Conservation (phyloP, 2,329 filamentous ascomycete genomes). For the Ceratocystis albifundus region DNA sequence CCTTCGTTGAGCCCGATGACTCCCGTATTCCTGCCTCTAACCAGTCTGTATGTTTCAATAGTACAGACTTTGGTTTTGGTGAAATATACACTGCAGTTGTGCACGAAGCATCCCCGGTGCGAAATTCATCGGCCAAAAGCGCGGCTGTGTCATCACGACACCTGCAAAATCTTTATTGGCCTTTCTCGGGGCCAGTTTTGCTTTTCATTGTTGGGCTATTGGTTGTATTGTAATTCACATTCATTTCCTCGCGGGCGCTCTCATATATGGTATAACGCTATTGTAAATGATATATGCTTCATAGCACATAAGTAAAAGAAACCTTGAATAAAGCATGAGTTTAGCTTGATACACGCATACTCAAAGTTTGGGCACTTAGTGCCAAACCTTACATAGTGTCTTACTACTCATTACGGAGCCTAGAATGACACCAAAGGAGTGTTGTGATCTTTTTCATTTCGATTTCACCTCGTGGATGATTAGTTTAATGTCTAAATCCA, state of each 20-base stretch:
- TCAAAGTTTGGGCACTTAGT: not conserved
- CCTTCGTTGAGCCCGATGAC: constrained; percentile 45
- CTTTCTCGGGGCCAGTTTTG: not conserved
- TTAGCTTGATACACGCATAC: not conserved
- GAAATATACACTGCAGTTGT: constrained; percentile 43
- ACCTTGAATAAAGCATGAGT: not conserved
- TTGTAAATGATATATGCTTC: not conserved
- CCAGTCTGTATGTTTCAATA: constrained; percentile 65
- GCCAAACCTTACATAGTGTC: too few relatives aligned
- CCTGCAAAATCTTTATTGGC: not conserved
- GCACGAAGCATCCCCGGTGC: constrained; percentile 16
- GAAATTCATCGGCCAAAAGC: constrained; percentile 13
- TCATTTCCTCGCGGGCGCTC: not conserved
- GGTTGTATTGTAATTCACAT: not conserved
- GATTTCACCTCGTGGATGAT: too few relatives aligned
- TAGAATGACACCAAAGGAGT: too few relatives aligned
- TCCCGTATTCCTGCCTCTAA: constrained; percentile 40
- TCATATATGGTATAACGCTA: not conserved
- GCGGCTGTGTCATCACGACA: constrained; percentile 3
- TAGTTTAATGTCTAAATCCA: too few relatives aligned
- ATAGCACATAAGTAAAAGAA: not conserved
- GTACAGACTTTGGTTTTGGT: constrained; percentile 52
- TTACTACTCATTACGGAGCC: too few relatives aligned
- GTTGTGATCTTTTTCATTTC: too few relatives aligned
- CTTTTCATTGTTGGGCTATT: not conserved